Evolutionary conservation across 2,329 filamentous ascomycete species (phyloP), one percentile per base, ranked within the genome.

Genomic region (Calonectria pseudoturangicola): DNA sequence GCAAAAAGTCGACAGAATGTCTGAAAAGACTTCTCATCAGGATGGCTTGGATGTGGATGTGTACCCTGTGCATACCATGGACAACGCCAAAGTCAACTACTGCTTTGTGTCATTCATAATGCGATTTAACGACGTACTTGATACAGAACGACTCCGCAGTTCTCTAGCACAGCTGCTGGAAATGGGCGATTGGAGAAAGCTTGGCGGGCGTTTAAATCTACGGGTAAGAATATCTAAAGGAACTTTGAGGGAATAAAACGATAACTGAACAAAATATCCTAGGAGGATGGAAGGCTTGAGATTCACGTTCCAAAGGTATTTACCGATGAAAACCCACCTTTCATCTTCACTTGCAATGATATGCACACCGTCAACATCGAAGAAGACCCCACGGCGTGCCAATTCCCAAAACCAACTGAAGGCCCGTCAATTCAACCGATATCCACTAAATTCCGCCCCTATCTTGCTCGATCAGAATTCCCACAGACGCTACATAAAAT

Each of bases 41-140:
- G 18, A 21, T 25, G 36, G n/a, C 10, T 12, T 36, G 25, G 39
- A 56, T 7, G 18, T 54, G 18, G 69, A 68, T 39, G 45, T 71
- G 21, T 62, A 63, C 18, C 69, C 69, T 2, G 56, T 71, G 12
- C 69, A 71, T 10, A 18, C 45, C 2, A 36, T 68, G 15, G 69
- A 71, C 27, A 65, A 58, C n/a, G 27, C 45, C 12, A 56, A 43
- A 15, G 43, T 39, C 30, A 50, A 62, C 39, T 66, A 65, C 18
- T 39, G 36, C 2, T 39, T 68, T 45, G 25, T 64, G 8, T 63
- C 64, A 3, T 83, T 80, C 77, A 82, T 82, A 2, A 79, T 88
- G 56, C 79, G 81, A 3, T 89, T 88, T 73, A 84, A 89, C 71
- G 84, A 86, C 68, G 85, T 87, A 2, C 82, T 89, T 4, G 86